phyloP scores from a whole-genome alignment of 768 basidiomycete species.

The Psilocybe cyanescens region DNA sequence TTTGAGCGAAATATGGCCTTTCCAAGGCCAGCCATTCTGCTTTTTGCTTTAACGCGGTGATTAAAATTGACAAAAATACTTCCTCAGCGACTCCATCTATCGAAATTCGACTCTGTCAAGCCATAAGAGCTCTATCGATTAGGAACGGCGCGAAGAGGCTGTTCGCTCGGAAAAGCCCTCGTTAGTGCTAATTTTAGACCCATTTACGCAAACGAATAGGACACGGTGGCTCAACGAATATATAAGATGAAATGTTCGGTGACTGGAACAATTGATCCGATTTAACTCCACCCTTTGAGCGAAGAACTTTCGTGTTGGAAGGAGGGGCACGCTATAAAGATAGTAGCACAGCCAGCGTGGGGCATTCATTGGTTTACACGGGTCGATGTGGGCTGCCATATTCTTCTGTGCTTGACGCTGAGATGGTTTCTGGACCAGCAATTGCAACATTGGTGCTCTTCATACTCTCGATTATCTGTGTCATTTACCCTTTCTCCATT shows the following conservation, averaged over 20 bases:
- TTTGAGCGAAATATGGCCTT: too few species aligned
- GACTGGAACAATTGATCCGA: neutral
- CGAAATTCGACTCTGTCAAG: neutral
- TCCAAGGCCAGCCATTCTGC: too few species aligned
- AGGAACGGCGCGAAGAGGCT: neutral
- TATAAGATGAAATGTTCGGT: neutral
- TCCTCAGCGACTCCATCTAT: neutral
- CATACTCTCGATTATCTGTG: conserved; percentile 54
- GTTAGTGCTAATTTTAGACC: neutral
- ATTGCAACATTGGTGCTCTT: conserved; percentile 57
- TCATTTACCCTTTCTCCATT: conserved; percentile 46
- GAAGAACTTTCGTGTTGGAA: neutral
- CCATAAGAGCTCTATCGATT: neutral
- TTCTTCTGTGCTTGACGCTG: neutral
- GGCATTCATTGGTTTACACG: neutral
- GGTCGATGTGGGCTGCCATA: neutral
- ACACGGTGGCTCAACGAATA: too few species aligned
- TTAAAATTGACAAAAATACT: too few species aligned
- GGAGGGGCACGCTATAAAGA: neutral
- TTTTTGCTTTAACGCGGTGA: too few species aligned
- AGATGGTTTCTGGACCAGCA: conserved; percentile 38
- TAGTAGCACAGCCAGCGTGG: neutral
- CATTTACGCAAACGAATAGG: too few species aligned
- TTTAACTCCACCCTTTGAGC: neutral
- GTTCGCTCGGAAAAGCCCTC: neutral